Evolutionary conservation across 2,329 filamentous ascomycete genomes (phyloP).

Genomic region (Aureobasidium zeae): DNA sequence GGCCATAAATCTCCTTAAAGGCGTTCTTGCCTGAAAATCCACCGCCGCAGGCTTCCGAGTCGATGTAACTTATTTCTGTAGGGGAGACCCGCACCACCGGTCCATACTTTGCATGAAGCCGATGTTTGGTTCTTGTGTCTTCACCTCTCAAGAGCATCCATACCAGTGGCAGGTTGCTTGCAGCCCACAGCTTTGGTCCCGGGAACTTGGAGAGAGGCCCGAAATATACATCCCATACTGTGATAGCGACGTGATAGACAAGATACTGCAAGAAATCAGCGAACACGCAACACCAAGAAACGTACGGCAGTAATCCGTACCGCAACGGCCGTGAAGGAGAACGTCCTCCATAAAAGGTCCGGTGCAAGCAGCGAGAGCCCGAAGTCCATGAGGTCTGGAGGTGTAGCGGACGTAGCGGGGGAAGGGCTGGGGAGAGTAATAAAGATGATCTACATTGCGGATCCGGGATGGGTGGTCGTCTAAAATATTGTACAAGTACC

Average conservation of each 20-base stretch:
- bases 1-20: conserved; percentile 35
- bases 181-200: conserved; percentile 31
- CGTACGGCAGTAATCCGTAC: neutral
- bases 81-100: conserved; percentile 40
- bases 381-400: neutral
- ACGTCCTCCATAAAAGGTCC: conserved; percentile 1
- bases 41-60: conserved; percentile 21
- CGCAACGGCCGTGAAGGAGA: neutral
- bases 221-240: conserved; percentile 34
- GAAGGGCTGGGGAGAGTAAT: neutral
- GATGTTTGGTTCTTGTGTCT: conserved; percentile 15
- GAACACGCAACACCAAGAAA: neutral
- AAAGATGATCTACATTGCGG: conserved; percentile 1
- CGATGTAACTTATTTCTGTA: conserved; percentile 39
- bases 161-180: conserved; percentile 26
- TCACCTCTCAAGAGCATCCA: conserved; percentile 15
- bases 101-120: conserved; percentile 36
- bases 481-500: conserved; percentile 1
- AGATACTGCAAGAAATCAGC: neutral
- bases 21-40: conserved; percentile 19
- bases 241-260: neutral
- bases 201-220: conserved; percentile 37
- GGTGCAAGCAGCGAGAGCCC: neutral
- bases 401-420: neutral
- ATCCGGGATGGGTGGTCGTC: conserved; percentile 3